These are phyloP conservation scores for Pythium coloratum DNA, from an alignment of 352 stramenopile species.

Conservation along the genomic window DNA sequence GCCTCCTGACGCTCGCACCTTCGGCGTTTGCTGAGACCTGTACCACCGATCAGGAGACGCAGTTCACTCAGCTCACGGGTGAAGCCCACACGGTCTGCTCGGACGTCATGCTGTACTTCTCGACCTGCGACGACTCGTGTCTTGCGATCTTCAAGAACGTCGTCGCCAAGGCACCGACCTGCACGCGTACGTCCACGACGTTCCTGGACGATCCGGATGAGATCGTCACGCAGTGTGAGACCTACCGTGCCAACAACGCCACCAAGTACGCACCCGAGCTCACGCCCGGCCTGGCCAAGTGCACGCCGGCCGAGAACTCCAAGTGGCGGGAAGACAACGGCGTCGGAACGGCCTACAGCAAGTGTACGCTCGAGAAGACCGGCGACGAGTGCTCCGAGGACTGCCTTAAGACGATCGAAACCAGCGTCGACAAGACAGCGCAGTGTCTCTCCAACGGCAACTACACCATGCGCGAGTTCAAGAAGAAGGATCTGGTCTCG, in stretches of 20 bases:
- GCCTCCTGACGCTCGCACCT: not conserved
- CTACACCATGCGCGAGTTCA: not conserved
- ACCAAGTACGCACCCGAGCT: not conserved
- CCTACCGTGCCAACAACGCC: not conserved
- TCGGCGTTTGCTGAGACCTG: not conserved
- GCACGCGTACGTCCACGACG: not conserved
- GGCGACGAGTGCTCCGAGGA: not conserved
- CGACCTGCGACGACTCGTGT: not conserved
- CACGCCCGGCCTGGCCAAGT: not conserved
- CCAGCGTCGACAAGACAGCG: not conserved
- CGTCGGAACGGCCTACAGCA: not conserved
- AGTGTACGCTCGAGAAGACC: not conserved
- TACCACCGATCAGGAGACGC: not conserved
- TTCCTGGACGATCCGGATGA: not conserved
- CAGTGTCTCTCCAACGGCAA: not conserved
- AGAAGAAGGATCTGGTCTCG: not conserved
- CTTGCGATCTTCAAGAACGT: not conserved
- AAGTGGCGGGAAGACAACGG: slow-evolving; percentile 1
- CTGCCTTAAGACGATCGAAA: slow-evolving; percentile 3
- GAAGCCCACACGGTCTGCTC: not conserved
- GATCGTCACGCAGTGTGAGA: not conserved
- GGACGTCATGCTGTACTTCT: not conserved
- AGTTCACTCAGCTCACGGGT: not conserved
- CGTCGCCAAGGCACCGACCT: not conserved
- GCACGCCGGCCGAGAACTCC: not conserved